Percentiles rank a stretch among this genome's conserved stretches.
Conservation (phyloP, 225 moss, liverwort and hornwort genomes). For the Physcomitrellopsis africana region DNA sequence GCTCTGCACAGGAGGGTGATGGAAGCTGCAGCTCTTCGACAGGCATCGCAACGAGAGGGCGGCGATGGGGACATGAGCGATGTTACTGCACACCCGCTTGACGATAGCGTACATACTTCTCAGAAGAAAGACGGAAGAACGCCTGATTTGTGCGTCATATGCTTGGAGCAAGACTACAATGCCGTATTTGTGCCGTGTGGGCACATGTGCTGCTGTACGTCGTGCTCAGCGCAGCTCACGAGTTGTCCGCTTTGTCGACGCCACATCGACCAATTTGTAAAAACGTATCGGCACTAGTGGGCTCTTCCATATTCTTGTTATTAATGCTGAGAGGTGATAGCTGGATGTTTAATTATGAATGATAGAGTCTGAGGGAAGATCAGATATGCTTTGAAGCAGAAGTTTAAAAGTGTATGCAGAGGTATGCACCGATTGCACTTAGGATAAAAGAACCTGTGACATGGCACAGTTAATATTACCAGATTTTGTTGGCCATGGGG, state of each 20-base stretch:
- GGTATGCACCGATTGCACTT: conserved; percentile 8
- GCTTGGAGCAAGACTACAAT: conserved; percentile 95
- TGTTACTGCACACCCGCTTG: conserved; percentile 44
- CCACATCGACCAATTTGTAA: conserved; percentile 82
- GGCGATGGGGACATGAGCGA: conserved; percentile 41
- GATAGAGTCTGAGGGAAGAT: background rate
- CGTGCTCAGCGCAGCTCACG: conserved; percentile 82
- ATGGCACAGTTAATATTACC: conserved; percentile 13
- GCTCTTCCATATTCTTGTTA: conserved; percentile 1
- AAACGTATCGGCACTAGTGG: conserved; percentile 82
- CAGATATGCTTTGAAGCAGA: conserved; percentile 14
- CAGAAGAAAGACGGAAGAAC: conserved; percentile 63
- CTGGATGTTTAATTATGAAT: background rate
- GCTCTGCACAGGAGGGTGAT: conserved; percentile 85
- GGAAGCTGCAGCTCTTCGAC: conserved; percentile 82
- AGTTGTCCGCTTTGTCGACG: conserved; percentile 93
- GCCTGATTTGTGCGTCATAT: conserved; percentile 96
- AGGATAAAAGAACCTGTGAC: background rate
- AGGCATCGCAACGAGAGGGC: conserved; percentile 44
- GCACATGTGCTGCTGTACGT: conserved; percentile 96
- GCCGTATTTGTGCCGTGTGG: conserved; percentile 97
- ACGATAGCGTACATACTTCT: conserved; percentile 33
- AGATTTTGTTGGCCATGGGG: conserved; percentile 6
- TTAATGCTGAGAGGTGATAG: background rate
- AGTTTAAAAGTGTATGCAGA: conserved; percentile 16